phyloP scores from a whole-genome alignment of 1,139 yeast genomes.

The Magnusiomyces tetraspermus region DNA sequence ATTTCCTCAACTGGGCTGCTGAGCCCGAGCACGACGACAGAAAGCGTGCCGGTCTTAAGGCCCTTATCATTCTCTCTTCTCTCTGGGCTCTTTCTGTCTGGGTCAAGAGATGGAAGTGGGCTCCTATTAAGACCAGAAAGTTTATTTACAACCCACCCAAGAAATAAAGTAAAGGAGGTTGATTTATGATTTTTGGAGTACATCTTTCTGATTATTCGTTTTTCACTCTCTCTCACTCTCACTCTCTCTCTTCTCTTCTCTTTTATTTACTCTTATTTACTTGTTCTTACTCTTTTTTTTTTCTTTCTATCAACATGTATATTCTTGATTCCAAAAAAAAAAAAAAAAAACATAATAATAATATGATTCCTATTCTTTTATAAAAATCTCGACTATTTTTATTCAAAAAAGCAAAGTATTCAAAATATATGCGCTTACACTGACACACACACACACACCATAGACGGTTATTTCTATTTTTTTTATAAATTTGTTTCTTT shows the following conservation, averaged over 20 bases:
- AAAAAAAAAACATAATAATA: too few species aligned
- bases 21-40: conserved; percentile 99
- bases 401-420: too few species aligned
- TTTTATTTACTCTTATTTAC: not conserved
- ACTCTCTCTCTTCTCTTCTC: not conserved
- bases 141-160: conserved; percentile 86
- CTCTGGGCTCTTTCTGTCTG: conserved; percentile 77
- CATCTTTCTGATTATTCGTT: not conserved
- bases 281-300: not conserved
- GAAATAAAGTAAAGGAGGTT: conserved; percentile 34
- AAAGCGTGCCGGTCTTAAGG: conserved; percentile 94
- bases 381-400: too few species aligned
- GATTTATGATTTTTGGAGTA: too few species aligned
- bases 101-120: conserved; percentile 98
- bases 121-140: conserved; percentile 91
- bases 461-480: too few species aligned
- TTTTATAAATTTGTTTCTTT: too few species aligned
- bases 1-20: conserved; percentile 96
- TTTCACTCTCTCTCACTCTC: not conserved
- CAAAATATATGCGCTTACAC: too few species aligned
- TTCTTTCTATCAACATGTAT: too few species aligned
- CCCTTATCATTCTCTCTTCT: conserved; percentile 67
- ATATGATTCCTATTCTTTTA: too few species aligned
- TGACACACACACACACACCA: too few species aligned
- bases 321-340: too few species aligned